Base-by-base conservation (phyloP, 352 stramenopile genomes). In the Pythium brachiatum region DNA sequence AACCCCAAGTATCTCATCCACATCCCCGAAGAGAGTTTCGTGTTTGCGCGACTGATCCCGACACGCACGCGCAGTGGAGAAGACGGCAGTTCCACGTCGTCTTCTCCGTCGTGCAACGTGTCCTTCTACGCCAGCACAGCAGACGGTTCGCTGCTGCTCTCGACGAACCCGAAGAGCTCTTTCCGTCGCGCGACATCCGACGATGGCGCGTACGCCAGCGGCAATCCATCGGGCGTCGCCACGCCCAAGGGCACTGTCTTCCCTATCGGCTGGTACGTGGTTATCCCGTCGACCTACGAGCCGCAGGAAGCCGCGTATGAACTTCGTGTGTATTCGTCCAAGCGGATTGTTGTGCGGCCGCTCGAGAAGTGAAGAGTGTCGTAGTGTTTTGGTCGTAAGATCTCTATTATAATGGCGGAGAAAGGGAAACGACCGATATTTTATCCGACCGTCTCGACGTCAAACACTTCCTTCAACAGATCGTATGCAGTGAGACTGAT, bases 401-500 rank as follows among this genome's bases (percentile, higher is more conserved):
- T 48, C 41, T 48, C 41, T 48, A 48, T 48, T 48, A 27, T 27
- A 48, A 48, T 27, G 41, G 41, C 41, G 20, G 41, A 48, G 41
- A 15, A 18, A 12, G 20, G 38, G 20, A n/a, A 27, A 13, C 41
- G 41, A 48, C 26, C 25, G 20, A 60, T 47, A 51, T 38, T 36
- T 68, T 69, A 69, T 38, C 63, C 69, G 23, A 87, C 64, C 57
- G 72, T 89, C 64, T 93, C 84, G 53, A 95, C 78, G 21, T 79
- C 84, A 59, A 95, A 70, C n/a, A 92, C 57, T 50, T 95, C 86
- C 64, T 95, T 95, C 27, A 95, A 65, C 23, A 95, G 70, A 79
- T 95, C 86, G 68, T 95, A 95, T 25, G 84, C 76, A 43, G 86
- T 95, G 25, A 95, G 74, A 68, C 86, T 95, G 64, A 95, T 95